phyloP scores from a whole-genome alignment of 163 green algal genomes.

The Coccomyxa subellipsoidea region DNA sequence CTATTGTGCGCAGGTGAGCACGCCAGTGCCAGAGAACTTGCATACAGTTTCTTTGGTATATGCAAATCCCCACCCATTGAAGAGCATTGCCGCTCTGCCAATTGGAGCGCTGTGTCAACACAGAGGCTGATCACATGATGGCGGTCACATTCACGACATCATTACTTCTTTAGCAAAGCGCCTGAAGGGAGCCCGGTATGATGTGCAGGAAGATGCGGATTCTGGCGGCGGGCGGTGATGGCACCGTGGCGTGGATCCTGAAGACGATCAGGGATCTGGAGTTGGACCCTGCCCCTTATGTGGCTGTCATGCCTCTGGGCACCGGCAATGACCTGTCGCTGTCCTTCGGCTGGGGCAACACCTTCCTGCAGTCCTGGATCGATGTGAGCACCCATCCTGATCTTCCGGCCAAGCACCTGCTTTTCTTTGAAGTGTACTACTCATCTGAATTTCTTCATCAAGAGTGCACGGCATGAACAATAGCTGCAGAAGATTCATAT shows the following conservation, averaged over 20 bases:
- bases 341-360: constrained; percentile 75
- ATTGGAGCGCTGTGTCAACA: no score
- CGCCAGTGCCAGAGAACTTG: no score
- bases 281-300: constrained; percentile 51
- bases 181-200: neutral
- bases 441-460: no score
- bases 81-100: no score
- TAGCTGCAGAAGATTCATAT: neutral
- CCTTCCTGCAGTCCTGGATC: constrained; percentile 56
- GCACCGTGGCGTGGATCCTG: constrained; percentile 81
- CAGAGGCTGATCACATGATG: no score
- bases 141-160: no score
- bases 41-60: no score
- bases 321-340: constrained; percentile 85
- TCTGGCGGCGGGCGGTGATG: constrained; percentile 73
- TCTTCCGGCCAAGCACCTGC: neutral
- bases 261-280: constrained; percentile 62
- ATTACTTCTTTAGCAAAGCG: no score
- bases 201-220: constrained; percentile 40
- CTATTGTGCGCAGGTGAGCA: constrained; percentile 30
- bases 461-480: no score
- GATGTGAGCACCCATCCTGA: constrained; percentile 11
- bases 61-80: no score
- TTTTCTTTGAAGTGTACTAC: neutral
- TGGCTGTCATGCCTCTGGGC: constrained; percentile 77